A percentile compares a stretch with the other conserved stretches of the same genome.
These are phyloP conservation scores for Xylariomycetidae sp. DNA, from an alignment of 2,329 filamentous ascomycete genomes.

Conservation along the genomic window DNA sequence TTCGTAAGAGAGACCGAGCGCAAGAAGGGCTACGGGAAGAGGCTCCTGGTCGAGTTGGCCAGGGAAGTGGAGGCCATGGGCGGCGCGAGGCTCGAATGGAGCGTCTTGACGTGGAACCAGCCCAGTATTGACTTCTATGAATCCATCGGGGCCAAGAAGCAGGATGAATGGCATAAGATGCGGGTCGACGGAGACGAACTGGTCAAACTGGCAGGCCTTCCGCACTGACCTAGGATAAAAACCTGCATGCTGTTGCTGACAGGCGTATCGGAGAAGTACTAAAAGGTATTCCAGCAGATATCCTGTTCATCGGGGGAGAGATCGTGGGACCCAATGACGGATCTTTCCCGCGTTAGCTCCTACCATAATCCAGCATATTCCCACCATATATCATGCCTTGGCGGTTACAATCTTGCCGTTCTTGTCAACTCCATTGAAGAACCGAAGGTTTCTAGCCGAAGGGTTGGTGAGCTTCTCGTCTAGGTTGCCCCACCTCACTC, in stretches of 20 bases:
- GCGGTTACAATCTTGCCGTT: slow-evolving; percentile 16
- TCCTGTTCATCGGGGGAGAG: too few relatives aligned
- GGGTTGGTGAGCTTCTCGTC: too few relatives aligned
- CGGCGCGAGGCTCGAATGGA: slow-evolving; percentile 81
- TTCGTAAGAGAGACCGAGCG: slow-evolving; percentile 70
- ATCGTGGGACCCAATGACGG: too few relatives aligned
- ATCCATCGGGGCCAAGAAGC: slow-evolving; percentile 59
- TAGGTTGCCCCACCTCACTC: too few relatives aligned
- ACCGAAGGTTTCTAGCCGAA: slow-evolving; percentile 29
- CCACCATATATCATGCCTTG: too few relatives aligned
- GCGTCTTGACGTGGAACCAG: slow-evolving; percentile 88
- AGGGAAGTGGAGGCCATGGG: slow-evolving; percentile 68
- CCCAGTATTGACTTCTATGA: slow-evolving; percentile 86
- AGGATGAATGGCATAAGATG: slow-evolving; percentile 72
- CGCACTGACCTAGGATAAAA: too few relatives aligned
- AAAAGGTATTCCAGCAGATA: too few relatives aligned
- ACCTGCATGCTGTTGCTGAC: too few relatives aligned
- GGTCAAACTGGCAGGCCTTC: slow-evolving; percentile 50
- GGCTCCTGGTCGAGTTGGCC: slow-evolving; percentile 71
- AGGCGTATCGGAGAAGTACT: too few relatives aligned
- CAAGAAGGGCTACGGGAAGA: slow-evolving; percentile 74
- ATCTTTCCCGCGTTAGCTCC: too few relatives aligned
- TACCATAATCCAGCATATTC: too few relatives aligned
- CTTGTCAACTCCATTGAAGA: slow-evolving; percentile 45
- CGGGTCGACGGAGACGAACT: slow-evolving; percentile 66